phyloP scores from a whole-genome alignment of 495 filamentous ascomycete species.

The Aspergillus biplanus region DNA sequence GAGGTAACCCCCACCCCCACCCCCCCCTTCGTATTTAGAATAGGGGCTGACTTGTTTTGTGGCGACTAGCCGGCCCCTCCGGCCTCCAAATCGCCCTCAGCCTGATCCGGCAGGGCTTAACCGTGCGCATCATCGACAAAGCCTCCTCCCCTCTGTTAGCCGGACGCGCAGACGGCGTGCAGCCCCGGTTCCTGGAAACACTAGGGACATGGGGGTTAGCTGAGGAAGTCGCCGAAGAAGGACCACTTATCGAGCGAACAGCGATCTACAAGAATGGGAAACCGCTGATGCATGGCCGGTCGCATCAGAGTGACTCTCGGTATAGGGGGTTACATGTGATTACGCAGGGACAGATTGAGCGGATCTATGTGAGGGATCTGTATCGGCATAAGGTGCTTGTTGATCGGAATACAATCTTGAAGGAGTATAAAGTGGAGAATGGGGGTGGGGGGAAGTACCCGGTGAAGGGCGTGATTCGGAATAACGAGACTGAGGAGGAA shows the following conservation, averaged over 20 bases:
- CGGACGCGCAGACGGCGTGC: constrained; percentile 36
- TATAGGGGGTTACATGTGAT: constrained; percentile 43
- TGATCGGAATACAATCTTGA: constrained; percentile 32
- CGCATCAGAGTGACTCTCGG: constrained; percentile 37
- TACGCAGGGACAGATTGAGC: constrained; percentile 43
- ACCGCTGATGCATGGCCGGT: constrained; percentile 28
- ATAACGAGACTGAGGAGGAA: neutral
- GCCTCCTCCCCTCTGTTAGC: neutral
- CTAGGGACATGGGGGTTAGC: constrained; percentile 39
- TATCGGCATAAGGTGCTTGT: constrained; percentile 36
- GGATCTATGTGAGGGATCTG: constrained; percentile 41
- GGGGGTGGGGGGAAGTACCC: neutral
- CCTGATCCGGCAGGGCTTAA: neutral
- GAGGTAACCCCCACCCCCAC: constrained; percentile 25
- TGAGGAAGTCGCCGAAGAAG: constrained; percentile 39
- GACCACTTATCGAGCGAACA: constrained; percentile 41
- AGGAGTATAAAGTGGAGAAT: constrained; percentile 10
- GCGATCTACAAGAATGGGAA: constrained; percentile 39
- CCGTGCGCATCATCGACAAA: constrained; percentile 15
- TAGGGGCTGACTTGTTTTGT: neutral
- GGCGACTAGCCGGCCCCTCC: neutral
- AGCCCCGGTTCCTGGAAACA: constrained; percentile 40
- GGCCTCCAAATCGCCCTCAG: neutral
- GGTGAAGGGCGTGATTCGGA: neutral
- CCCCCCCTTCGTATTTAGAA: too few relatives aligned